These are phyloP conservation scores for Corylus heterophylla DNA, from an alignment of 306 rosid species.

Conservation along the genomic window DNA sequence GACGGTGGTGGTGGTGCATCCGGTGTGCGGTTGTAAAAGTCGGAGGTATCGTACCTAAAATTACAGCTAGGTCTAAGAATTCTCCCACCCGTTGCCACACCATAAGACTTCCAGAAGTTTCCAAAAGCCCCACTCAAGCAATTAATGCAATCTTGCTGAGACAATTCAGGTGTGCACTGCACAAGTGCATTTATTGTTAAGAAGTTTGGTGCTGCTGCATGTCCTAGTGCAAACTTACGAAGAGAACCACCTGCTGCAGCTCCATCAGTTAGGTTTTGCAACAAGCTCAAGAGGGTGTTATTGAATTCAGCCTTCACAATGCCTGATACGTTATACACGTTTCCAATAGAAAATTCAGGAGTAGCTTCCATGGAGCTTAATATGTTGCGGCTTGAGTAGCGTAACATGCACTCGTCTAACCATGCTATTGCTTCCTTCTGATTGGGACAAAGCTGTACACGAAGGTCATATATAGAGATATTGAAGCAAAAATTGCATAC, in stretches of 20 bases:
- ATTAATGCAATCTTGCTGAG: no score
- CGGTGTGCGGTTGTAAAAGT: no score
- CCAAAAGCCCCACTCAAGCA: no score
- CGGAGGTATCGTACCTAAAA: no score
- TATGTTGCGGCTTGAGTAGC: conserved; percentile 28
- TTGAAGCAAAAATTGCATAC: conserved; percentile 11
- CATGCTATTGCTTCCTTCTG: conserved; percentile 49
- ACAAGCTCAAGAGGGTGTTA: neutral
- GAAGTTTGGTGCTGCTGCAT: neutral
- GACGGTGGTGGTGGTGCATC: no score
- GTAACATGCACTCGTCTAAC: conserved; percentile 40
- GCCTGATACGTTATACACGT: neutral
- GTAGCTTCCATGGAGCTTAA: neutral
- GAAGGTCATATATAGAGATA: conserved; percentile 11
- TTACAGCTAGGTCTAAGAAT: no score
- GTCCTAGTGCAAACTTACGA: conserved; percentile 19
- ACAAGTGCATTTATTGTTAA: no score
- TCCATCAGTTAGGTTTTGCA: neutral
- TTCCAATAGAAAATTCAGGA: neutral
- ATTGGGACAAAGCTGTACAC: conserved; percentile 27
- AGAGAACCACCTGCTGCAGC: conserved; percentile 19
- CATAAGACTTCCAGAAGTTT: no score
- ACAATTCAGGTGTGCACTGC: no score
- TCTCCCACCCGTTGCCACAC: no score
- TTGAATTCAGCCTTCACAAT: neutral